Evolutionary conservation across 345 rosid species (phyloP), one percentile per base, ranked within the genome.

Genomic region (Bretschneidera sinensis): DNA sequence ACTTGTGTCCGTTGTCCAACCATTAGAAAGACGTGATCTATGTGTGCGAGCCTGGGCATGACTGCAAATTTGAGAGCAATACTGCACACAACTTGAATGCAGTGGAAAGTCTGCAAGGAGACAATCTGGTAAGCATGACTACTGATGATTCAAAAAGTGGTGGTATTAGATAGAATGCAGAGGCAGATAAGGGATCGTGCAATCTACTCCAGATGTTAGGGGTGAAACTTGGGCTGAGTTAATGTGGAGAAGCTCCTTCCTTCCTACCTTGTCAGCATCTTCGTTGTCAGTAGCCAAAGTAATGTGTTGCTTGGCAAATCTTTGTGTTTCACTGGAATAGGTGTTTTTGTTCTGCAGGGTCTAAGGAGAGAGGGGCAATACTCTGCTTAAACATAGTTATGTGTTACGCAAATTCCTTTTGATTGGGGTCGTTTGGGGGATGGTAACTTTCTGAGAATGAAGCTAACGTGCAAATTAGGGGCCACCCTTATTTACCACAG

Each of bases 301-400:
- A 28, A 28, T 28, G 8, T 28, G 33, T 28, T 28, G 33, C 33
- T 28, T 28, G 8, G 33, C 33, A 28, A n/a, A n/a, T n/a, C n/a
- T n/a, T n/a, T n/a, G n/a, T n/a, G n/a, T n/a, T n/a, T n/a, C n/a
- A n/a, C n/a, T n/a, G n/a, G n/a, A n/a, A n/a, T n/a, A n/a, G n/a
- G n/a, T n/a, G 87, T 85, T 65, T 89, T 87, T 20, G 98, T 96
- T 66, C 96, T 89, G 77, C 86, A 91, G 16, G 98, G 95, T 58
- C n/a, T n/a, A n/a, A n/a, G n/a, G n/a, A n/a, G n/a, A n/a, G n/a
- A n/a, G n/a, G n/a, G n/a, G n/a, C n/a, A n/a, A n/a, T n/a, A n/a
- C n/a, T n/a, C n/a, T n/a, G n/a, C n/a, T n/a, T n/a, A n/a, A n/a
- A n/a, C n/a, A n/a, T n/a, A n/a, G n/a, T n/a, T n/a, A n/a, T n/a